phyloP scores from a whole-genome alignment of 352 stramenopile genomes.

The Phytophthora kernoviae region DNA sequence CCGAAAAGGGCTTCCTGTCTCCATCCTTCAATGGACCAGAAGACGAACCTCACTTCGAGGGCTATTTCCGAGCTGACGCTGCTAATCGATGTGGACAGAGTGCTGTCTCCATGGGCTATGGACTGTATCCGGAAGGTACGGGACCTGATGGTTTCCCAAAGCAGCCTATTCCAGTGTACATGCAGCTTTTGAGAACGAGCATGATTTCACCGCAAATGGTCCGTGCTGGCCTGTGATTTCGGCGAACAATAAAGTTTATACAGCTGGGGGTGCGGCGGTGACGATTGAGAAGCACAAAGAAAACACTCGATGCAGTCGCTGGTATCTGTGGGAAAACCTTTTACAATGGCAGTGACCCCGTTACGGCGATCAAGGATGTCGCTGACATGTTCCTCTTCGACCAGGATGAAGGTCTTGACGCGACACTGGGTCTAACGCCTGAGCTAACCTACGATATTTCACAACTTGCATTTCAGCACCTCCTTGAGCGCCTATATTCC shows the following conservation, averaged over 20 bases:
- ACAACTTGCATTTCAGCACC: conserved; percentile 69
- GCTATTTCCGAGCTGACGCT: conserved; percentile 75
- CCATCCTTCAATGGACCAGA: conserved; percentile 66
- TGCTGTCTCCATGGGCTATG: conserved; percentile 68
- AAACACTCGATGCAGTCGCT: conserved; percentile 40
- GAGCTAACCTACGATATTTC: conserved; percentile 55
- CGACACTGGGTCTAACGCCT: conserved; percentile 48
- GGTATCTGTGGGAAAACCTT: conserved; percentile 60
- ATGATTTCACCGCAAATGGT: conserved; percentile 76
- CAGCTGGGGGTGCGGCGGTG: conserved; percentile 33
- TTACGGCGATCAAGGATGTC: conserved; percentile 76
- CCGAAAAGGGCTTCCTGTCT: conserved; percentile 64
- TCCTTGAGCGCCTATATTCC: conserved; percentile 78
- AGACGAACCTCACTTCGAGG: conserved; percentile 63
- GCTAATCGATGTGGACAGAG: conserved; percentile 75
- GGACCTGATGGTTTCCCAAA: conserved; percentile 57
- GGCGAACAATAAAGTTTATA: conserved; percentile 58
- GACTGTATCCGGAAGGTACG: conserved; percentile 72
- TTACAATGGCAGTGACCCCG: conserved; percentile 44
- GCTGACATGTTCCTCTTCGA: conserved; percentile 81
- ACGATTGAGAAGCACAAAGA: conserved; percentile 49
- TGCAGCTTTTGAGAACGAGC: conserved; percentile 84
- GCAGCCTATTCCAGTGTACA: conserved; percentile 77
- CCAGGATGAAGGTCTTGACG: conserved; percentile 54
- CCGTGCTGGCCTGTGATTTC: conserved; percentile 68